Conservation (phyloP, 192 early-diverging fungal genomes). For the Anaeromyces robustus region DNA sequence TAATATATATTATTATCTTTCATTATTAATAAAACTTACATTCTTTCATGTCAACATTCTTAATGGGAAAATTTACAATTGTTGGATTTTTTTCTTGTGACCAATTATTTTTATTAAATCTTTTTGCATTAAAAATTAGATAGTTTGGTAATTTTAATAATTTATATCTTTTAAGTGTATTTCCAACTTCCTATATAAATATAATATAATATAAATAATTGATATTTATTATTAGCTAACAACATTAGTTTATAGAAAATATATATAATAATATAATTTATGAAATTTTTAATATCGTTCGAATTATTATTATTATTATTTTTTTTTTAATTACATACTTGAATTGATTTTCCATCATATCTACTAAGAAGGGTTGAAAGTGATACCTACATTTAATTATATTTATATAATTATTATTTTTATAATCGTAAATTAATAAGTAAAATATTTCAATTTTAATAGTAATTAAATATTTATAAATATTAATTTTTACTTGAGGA, state of each 20-base stretch:
- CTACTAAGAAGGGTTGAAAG: slow-evolving; percentile 64
- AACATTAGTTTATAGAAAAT: too few relatives aligned
- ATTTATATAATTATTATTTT: too few relatives aligned
- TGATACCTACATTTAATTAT: too few relatives aligned
- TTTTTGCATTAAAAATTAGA: slow-evolving; percentile 79
- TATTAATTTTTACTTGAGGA: slow-evolving; percentile 46
- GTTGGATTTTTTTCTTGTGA: slow-evolving; percentile 85
- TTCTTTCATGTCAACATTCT: slow-evolving; percentile 65
- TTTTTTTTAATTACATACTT: slow-evolving; percentile 22
- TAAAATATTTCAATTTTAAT: too few relatives aligned
- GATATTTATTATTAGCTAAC: too few relatives aligned
- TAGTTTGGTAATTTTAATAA: slow-evolving; percentile 64
- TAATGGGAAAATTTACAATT: slow-evolving; percentile 88
- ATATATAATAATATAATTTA: too few relatives aligned
- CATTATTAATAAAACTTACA: slow-evolving; percentile 26
- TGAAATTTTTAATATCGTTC: too few relatives aligned
- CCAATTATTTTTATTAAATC: slow-evolving; percentile 76
- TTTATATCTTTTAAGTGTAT: slow-evolving; percentile 50
- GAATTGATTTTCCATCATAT: slow-evolving; percentile 61
- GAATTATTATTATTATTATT: too few relatives aligned
- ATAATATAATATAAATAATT: too few relatives aligned
- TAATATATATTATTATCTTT: too few relatives aligned
- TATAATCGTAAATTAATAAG: too few relatives aligned
- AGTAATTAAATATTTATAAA: too few relatives aligned
- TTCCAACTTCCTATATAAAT: slow-evolving; percentile 21